These are phyloP conservation scores for Quercus glauca DNA, from an alignment of 306 rosid species.

Conservation along the genomic window DNA sequence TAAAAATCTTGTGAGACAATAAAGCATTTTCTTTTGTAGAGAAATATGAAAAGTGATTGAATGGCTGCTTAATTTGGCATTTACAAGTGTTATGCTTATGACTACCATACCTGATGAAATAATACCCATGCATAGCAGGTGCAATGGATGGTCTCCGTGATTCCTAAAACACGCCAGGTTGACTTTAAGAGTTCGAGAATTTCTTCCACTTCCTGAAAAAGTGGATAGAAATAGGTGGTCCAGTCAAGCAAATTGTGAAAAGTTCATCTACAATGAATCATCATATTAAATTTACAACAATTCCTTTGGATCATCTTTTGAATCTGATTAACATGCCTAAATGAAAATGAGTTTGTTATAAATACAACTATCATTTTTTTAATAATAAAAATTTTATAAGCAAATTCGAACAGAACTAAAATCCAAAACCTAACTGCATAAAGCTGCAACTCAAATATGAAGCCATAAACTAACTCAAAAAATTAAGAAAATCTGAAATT, in stretches of 20 bases:
- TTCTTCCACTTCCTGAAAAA: constrained; percentile 91
- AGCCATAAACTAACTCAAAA: not conserved
- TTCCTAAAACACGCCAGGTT: constrained; percentile 97
- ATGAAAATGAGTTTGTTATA: not conserved
- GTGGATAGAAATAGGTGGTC: constrained; percentile 26
- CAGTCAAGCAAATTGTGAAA: constrained; percentile 7
- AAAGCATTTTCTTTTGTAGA: not conserved
- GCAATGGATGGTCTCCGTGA: constrained; percentile 90
- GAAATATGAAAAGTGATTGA: not conserved
- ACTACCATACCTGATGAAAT: constrained; percentile 77
- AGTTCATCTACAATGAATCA: not conserved
- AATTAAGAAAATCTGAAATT: constrained; percentile 4
- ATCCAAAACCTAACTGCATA: not conserved
- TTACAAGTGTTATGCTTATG: constrained; percentile 8
- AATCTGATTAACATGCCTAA: constrained; percentile 2
- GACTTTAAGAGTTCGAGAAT: constrained; percentile 95
- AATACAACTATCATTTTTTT: not conserved
- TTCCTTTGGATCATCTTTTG: constrained; percentile 6
- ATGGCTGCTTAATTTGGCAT: not conserved
- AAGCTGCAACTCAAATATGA: not conserved
- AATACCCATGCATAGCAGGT: constrained; percentile 97
- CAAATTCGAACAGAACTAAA: not conserved
- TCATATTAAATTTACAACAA: constrained; percentile 7
- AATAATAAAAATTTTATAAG: not conserved
- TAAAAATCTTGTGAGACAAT: not conserved